These are phyloP conservation scores for Lactifluus rugatus DNA, from an alignment of 768 basidiomycete species.

Conservation along the genomic window DNA sequence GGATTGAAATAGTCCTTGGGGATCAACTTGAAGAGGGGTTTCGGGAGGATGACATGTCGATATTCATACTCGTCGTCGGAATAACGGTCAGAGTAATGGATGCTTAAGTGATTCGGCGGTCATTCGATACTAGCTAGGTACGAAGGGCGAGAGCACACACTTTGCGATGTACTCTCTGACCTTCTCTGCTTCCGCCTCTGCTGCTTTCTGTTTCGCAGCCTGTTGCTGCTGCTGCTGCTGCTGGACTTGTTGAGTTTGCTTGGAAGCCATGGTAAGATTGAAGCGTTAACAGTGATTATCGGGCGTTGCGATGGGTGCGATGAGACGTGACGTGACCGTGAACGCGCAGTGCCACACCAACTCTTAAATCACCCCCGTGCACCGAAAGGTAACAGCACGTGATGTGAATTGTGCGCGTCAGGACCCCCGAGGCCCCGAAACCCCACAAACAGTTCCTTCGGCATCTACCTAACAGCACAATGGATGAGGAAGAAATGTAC, in stretches of 20 bases:
- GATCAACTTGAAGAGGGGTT: constrained; percentile 86
- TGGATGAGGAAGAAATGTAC: constrained; percentile 8
- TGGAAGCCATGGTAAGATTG: constrained; percentile 13
- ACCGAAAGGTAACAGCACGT: constrained; percentile 4
- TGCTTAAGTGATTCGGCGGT: constrained; percentile 35
- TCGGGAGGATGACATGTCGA: constrained; percentile 93
- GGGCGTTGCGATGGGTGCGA: not conserved
- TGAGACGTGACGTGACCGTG: not conserved
- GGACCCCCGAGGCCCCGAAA: not conserved
- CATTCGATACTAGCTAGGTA: not conserved
- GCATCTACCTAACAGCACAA: not conserved
- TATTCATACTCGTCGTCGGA: constrained; percentile 91
- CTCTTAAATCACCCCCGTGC: not conserved
- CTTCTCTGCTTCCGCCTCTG: constrained; percentile 20
- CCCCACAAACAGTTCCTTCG: not conserved
- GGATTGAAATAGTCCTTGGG: constrained; percentile 74
- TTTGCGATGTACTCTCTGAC: constrained; percentile 74
- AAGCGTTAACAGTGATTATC: not conserved
- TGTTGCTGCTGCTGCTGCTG: constrained; percentile 20
- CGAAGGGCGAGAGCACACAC: constrained; percentile 29
- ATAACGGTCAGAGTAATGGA: constrained; percentile 87
- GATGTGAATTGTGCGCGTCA: constrained; percentile 16
- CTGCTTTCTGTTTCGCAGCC: constrained; percentile 20
- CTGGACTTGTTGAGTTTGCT: constrained; percentile 13
- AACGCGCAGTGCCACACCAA: not conserved